Conservation (phyloP, 2,329 filamentous ascomycete genomes). For the Fusarium sp. region DNA sequence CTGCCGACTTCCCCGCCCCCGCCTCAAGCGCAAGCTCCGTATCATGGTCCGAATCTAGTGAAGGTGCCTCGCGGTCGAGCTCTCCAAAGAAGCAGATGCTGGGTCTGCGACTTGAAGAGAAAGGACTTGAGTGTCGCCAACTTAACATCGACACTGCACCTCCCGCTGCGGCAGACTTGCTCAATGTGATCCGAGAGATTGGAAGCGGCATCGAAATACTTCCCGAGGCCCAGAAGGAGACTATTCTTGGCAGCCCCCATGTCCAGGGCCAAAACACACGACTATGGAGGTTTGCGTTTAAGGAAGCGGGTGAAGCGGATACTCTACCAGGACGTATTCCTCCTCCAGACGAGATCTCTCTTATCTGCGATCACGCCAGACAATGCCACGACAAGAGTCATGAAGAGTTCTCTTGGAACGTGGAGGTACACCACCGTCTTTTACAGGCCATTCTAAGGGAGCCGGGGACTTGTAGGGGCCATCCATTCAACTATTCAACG, state of each 20-base stretch:
- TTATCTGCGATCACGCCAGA: slow-evolving; percentile 8
- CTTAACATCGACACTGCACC: slow-evolving; percentile 10
- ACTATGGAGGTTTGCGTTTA: slow-evolving; percentile 28
- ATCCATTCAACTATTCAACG: slow-evolving; percentile 10
- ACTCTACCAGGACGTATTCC: slow-evolving; percentile 21
- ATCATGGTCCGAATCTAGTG: slow-evolving; percentile 19
- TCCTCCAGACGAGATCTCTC: slow-evolving; percentile 4
- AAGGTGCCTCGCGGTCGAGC: slow-evolving; percentile 18
- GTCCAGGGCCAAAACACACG: neutral
- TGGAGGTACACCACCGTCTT: slow-evolving; percentile 33
- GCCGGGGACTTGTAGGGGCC: neutral
- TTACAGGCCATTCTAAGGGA: slow-evolving; percentile 16
- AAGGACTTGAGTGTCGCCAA: slow-evolving; percentile 19
- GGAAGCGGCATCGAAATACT: slow-evolving; percentile 24
- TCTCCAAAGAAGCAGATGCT: slow-evolving; percentile 35
- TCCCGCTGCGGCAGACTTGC: neutral
- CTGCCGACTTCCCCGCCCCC: neutral
- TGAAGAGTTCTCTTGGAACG: slow-evolving; percentile 31
- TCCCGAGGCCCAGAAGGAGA: neutral
- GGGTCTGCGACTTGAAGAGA: slow-evolving; percentile 10
- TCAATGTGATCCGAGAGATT: slow-evolving; percentile 21
- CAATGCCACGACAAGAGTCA: slow-evolving; percentile 21
- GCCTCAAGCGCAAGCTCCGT: neutral
- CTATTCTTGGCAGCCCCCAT: slow-evolving; percentile 2
- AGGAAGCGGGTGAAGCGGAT: neutral